Percentiles rank a stretch among this genome's conserved stretches.
Conservation (phyloP, 129 eudicot genomes). For the Artemisia tridentata region DNA sequence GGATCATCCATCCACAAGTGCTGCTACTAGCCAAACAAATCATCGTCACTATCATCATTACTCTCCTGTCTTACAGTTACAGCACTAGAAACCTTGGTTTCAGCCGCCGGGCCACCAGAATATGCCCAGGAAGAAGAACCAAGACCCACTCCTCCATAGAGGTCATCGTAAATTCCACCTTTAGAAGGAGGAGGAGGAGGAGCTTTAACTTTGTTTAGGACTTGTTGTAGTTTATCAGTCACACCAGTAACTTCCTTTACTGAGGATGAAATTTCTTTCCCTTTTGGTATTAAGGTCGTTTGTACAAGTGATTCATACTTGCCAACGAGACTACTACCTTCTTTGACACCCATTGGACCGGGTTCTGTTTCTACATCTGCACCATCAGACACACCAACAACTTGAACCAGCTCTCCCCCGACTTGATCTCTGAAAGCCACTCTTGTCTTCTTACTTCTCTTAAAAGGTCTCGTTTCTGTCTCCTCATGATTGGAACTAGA, state of each 20-base stretch:
- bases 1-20: slow-evolving; percentile 10
- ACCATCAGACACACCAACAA: slow-evolving; percentile 95
- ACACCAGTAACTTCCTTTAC: slow-evolving; percentile 45
- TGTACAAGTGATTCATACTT: slow-evolving; percentile 95
- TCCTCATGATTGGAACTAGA: slow-evolving; percentile 26
- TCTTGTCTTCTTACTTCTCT: slow-evolving; percentile 64
- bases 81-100: background rate
- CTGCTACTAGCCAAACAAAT: slow-evolving; percentile 70
- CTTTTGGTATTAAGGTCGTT: slow-evolving; percentile 79
- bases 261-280: slow-evolving; percentile 49
- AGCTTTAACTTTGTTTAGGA: slow-evolving; percentile 79
- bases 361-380: slow-evolving; percentile 98
- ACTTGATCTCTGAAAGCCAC: slow-evolving; percentile 91
- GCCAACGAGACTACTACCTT: slow-evolving; percentile 99
- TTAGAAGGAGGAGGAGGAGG: slow-evolving; percentile 36
- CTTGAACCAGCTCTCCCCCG: slow-evolving; percentile 91
- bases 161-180: slow-evolving; percentile 85
- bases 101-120: slow-evolving; percentile 16
- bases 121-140: slow-evolving; percentile 77
- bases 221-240: slow-evolving; percentile 80
- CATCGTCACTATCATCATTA: slow-evolving; percentile 71
- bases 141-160: slow-evolving; percentile 84
- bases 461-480: slow-evolving; percentile 48
- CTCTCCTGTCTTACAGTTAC: slow-evolving; percentile 30
- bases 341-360: slow-evolving; percentile 93